Base-by-base conservation (phyloP, 2,329 filamentous ascomycete genomes). In the Pseudogymnoascus sp. region DNA sequence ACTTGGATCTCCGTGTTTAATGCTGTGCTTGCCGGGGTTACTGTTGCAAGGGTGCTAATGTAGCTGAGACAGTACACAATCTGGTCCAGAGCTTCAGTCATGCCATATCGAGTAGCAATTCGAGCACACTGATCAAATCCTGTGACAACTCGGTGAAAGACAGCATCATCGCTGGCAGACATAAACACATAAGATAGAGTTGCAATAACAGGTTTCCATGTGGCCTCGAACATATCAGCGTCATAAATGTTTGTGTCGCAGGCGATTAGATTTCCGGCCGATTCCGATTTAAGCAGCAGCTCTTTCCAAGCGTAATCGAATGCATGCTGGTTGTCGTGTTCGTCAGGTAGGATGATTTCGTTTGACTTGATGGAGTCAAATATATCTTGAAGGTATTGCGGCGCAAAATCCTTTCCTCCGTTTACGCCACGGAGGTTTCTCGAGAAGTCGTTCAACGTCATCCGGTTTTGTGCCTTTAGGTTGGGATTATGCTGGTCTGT, bases 251-350 rank as follows among this genome's bases (percentile, higher is more conserved):
- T 97, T 4, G 93, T 96, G 68, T 96, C 84, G 73, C 92, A 96
- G 31, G 93, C 80, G 36, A 89, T 78, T 51, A 97, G 80, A 61
- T 87, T 83, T 1, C 89, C 87, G 0, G 91, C 85, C 5, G 86
- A 85, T 68, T 90, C 86, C 0, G 92, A 88, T 77, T 97, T 97
- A 67, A 92, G 78, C 42, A 97, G 78, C 10, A 99, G 79, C 75
- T 99, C 95, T 74, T 93, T 93, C 95, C 95, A 99, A 1, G 95
- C 93, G 75, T 96, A 95, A 74, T 97, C 93, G 72, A 97, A 97
- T 1, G 92, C 93, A 77, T 96, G 89, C 73, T 93, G 90, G 74
- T 96, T 97, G 73, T 97, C 93, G 74, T 97, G 95, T 75, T 99
- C 95, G 68, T 97, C 95, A 0, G 95, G 95, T 21, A 99, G 78